Base-by-base conservation (phyloP, 495 filamentous ascomycete species). In the Cairneyella variabilis region DNA sequence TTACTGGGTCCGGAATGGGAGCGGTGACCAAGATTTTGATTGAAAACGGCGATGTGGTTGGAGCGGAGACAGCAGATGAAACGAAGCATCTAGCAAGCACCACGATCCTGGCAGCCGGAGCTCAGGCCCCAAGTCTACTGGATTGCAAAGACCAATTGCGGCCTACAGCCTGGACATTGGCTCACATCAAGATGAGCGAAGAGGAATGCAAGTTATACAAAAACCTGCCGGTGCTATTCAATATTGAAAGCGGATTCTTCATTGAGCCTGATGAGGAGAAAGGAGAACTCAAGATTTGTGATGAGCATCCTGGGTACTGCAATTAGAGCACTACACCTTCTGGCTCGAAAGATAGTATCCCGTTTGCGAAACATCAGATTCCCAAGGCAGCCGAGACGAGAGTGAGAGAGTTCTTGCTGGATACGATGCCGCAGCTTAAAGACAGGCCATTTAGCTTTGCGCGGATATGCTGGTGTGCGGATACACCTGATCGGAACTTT, bases 281-380 rank as follows among this genome's bases (percentile, higher is more conserved):
- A 0, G 62, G 70, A 12, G 71, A 80, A 54, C 61, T 82, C 1
- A 82, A 82, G 60, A 72, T 82, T 45, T 78, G 75, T 58, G 78
- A 80, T 51, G 77, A 82, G 51, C 77, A 80, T 39, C 76, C 76
- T 1, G 78, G 78, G 11, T 82, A 82, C 54, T 71, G 66, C 54
- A 79, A 80, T 44, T 73, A 70, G 8, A 32, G 61, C 41, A 62
- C 23, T 9, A 39, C 40, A 62, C 47, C 0, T 8, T 44, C 23
- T 21, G 26, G 22, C 12, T 66, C 68, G 45, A 53, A 56, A 17
- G 60, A 64, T 18, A 73, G 67, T 39, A 59, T 71, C 4, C 78
- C 76, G 0, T 78, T 82, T 47, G 66, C 73, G 0, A 69, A 61
- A 43, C 57, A 74, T 12, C 73, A 80, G 57, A 77, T 78, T 49